Conservation (phyloP, 2,329 filamentous ascomycete genomes). For the Alternaria hordeiaustralica region DNA sequence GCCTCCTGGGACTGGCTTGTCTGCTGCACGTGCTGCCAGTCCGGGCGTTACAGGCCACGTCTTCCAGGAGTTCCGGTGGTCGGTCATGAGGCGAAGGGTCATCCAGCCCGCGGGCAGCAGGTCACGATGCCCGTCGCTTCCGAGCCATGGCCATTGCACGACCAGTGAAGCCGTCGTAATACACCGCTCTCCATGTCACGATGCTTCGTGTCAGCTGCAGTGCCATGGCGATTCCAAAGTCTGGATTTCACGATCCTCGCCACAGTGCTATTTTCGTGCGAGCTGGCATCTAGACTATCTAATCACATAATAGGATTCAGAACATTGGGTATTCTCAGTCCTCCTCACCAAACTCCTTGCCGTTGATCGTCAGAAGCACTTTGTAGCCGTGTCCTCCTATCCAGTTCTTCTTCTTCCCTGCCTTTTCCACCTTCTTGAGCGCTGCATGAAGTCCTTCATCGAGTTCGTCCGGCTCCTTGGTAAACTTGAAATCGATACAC, state of each 20-base stretch:
- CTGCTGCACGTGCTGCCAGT: constrained; percentile 33
- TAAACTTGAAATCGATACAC: constrained; percentile 37
- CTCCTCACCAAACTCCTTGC: constrained; percentile 25
- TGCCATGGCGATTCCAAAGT: constrained; percentile 1
- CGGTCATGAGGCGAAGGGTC: constrained; percentile 8
- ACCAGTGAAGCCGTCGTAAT: constrained; percentile 16
- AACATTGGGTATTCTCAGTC: constrained; percentile 7
- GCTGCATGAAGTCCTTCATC: constrained; percentile 43
- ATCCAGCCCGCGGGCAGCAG: constrained; percentile 4
- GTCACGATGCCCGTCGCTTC: constrained; percentile 25
- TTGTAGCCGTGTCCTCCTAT: constrained; percentile 37
- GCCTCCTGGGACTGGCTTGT: constrained; percentile 30
- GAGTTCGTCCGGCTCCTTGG: constrained; percentile 33
- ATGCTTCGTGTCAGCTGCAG: constrained; percentile 17
- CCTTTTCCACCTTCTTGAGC: constrained; percentile 42
- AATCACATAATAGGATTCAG: background rate
- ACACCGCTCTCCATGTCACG: constrained; percentile 39
- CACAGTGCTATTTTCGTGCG: constrained; percentile 14
- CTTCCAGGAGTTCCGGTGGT: background rate
- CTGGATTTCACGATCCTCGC: constrained; percentile 26
- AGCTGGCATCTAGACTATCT: background rate
- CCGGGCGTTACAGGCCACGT: background rate
- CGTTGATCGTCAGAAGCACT: constrained; percentile 38
- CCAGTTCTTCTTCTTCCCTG: constrained; percentile 52
- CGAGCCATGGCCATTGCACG: constrained; percentile 12